Conservation (phyloP, 2,329 filamentous ascomycete genomes). For the Thielaviopsis populi region DNA sequence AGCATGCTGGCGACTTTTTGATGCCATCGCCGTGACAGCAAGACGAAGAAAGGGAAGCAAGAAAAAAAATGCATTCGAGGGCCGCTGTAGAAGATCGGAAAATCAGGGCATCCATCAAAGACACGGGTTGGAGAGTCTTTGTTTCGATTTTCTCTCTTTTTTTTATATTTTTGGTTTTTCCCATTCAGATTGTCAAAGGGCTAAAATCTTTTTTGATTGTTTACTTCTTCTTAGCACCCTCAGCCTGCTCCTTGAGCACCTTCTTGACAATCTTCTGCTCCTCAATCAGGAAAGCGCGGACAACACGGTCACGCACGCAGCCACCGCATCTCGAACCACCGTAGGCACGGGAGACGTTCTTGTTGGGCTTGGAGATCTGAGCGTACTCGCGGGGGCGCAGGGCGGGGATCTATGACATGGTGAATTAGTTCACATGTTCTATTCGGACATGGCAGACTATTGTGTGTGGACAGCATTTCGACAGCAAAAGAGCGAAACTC, state of each 20-base stretch:
- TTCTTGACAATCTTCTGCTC: constrained; percentile 99
- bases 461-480: background rate
- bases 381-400: constrained; percentile 97
- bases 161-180: constrained; percentile 12
- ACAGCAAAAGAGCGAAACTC: background rate
- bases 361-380: constrained; percentile 94
- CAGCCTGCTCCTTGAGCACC: constrained; percentile 98
- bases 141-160: constrained; percentile 15
- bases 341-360: constrained; percentile 97
- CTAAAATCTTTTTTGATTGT: constrained; percentile 26
- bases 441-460: background rate
- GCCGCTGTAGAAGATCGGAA: constrained; percentile 17
- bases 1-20: background rate
- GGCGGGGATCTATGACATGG: constrained; percentile 57
- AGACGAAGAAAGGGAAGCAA: background rate
- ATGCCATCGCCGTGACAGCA: background rate
- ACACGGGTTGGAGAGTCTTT: constrained; percentile 11
- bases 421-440: background rate
- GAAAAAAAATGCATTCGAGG: background rate
- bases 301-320: constrained; percentile 96
- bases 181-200: constrained; percentile 9
- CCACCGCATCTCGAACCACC: constrained; percentile 96
- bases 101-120: constrained; percentile 23
- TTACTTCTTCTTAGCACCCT: constrained; percentile 54
- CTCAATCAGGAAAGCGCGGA: constrained; percentile 97